A percentile compares a stretch with the other conserved stretches of the same genome.
These are phyloP conservation scores for Kwoniella botswanensis DNA, from an alignment of 768 basidiomycete species.

Conservation along the genomic window DNA sequence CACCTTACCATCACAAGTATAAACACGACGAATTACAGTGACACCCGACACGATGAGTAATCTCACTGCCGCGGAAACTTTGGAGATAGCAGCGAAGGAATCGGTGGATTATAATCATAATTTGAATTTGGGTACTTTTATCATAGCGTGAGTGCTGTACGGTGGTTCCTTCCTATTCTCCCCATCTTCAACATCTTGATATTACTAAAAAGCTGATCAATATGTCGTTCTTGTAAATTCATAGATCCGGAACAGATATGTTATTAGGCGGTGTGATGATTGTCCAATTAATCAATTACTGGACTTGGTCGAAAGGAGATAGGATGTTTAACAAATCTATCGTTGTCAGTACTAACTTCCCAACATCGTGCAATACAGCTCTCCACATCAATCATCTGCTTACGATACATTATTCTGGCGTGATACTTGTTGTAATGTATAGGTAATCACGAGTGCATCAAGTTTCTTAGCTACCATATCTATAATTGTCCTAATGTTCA, in stretches of 20 bases:
- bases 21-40: too few species aligned
- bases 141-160: constrained; percentile 10
- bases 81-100: constrained; percentile 2
- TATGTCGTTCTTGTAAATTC: background rate
- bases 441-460: background rate
- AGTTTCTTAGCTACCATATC: constrained; percentile 3
- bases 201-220: too few species aligned
- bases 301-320: constrained; percentile 9
- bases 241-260: constrained; percentile 1
- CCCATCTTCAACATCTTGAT: too few species aligned
- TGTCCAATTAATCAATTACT: constrained; percentile 10
- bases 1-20: too few species aligned
- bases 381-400: background rate
- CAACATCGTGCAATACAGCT: background rate
- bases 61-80: background rate
- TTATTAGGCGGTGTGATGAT: constrained; percentile 11
- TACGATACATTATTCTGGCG: too few species aligned
- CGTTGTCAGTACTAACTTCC: background rate
- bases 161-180: too few species aligned
- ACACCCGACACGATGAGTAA: background rate
- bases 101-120: constrained; percentile 13
- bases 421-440: background rate
- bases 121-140: constrained; percentile 9
- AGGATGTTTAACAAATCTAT: constrained; percentile 2
- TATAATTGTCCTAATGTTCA: constrained; percentile 9